A percentile compares a stretch with the other conserved stretches of the same genome.
Evolutionary conservation across 345 rosid species (phyloP).

Genomic region (Pistacia integerrima): DNA sequence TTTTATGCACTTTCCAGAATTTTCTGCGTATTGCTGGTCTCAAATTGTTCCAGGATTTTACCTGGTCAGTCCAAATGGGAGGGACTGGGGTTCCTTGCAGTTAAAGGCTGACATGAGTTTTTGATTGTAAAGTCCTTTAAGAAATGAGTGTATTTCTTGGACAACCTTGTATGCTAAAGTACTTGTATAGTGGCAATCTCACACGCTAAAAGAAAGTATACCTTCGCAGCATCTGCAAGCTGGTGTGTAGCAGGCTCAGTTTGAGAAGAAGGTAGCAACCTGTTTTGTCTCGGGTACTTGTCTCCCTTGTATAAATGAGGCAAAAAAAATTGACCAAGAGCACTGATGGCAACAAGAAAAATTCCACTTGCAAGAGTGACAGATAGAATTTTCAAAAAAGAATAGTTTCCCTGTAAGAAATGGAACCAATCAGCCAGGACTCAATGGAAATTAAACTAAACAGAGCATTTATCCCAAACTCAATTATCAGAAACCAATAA

Average conservation of each 20-base stretch:
- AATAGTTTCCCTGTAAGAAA: slow-evolving; percentile 56
- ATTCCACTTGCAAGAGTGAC: slow-evolving; percentile 66
- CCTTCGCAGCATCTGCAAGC: slow-evolving; percentile 54
- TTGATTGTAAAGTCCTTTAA: no score
- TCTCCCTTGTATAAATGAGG: slow-evolving; percentile 45
- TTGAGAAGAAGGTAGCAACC: slow-evolving; percentile 42
- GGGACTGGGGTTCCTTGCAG: background rate
- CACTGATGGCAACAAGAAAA: slow-evolving; percentile 48
- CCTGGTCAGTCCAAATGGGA: background rate
- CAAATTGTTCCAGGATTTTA: background rate
- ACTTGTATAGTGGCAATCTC: background rate
- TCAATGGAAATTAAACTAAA: slow-evolving; percentile 6
- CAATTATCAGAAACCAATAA: background rate
- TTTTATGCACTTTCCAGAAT: background rate
- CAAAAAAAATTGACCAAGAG: slow-evolving; percentile 43
- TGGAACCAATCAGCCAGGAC: slow-evolving; percentile 13
- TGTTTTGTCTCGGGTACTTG: slow-evolving; percentile 31
- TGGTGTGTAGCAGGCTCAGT: slow-evolving; percentile 33
- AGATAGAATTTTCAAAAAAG: slow-evolving; percentile 54
- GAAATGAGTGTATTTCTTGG: no score
- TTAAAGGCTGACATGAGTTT: background rate
- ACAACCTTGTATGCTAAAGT: background rate
- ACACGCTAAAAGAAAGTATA: slow-evolving; percentile 22
- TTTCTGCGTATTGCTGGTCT: background rate
- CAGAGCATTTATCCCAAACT: background rate